These are phyloP conservation scores for Ambispora gerdemannii DNA, from an alignment of 192 early-diverging fungal species.

Conservation along the genomic window DNA sequence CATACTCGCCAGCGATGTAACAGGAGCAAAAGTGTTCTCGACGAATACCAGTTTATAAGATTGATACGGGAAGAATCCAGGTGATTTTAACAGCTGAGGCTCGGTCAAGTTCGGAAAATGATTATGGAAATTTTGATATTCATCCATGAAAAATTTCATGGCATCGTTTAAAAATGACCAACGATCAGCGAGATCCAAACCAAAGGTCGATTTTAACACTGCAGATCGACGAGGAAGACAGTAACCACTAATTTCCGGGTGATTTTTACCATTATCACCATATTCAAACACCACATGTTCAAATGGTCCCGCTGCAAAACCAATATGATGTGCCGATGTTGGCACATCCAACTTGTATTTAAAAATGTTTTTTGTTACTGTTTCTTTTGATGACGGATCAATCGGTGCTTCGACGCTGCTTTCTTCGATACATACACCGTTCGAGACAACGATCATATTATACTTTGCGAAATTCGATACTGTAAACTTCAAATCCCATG, in stretches of 20 bases:
- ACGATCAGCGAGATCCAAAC: background rate
- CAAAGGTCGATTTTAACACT: background rate
- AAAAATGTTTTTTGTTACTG: constrained; percentile 58
- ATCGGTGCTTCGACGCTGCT: background rate
- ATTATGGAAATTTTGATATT: constrained; percentile 27
- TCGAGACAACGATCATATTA: constrained; percentile 56
- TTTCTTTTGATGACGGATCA: constrained; percentile 57
- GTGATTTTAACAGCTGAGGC: background rate
- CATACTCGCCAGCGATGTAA: constrained; percentile 75
- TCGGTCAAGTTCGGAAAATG: background rate
- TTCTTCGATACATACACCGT: constrained; percentile 67
- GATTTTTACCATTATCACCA: background rate
- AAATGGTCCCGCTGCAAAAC: constrained; percentile 71
- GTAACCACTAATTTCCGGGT: background rate
- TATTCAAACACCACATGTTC: background rate
- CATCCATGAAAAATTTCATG: constrained; percentile 82
- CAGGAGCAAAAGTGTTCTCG: constrained; percentile 66
- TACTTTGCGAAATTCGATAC: constrained; percentile 58
- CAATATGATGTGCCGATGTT: constrained; percentile 67
- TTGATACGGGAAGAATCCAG: constrained; percentile 79
- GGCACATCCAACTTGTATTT: constrained; percentile 67
- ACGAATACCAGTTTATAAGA: constrained; percentile 88
- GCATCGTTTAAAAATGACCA: constrained; percentile 35
- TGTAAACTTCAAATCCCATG: constrained; percentile 78
- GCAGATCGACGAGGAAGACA: background rate